Conservation (phyloP, 129 eudicot species). For the Silybum marianum region DNA sequence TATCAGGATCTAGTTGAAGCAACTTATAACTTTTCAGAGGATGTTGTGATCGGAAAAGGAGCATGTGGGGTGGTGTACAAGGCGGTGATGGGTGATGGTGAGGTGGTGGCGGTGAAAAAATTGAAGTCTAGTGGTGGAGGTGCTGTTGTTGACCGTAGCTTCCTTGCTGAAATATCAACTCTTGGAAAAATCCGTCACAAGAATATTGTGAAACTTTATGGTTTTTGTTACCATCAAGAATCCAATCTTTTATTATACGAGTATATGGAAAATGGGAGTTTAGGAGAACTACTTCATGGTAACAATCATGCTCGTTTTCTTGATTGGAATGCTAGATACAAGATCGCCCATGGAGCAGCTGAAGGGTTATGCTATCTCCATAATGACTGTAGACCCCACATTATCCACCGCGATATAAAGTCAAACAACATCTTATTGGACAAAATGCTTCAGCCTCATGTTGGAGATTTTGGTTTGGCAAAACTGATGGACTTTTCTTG, state of each 20-base stretch:
- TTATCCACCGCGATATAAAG: conserved; percentile 88
- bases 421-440: conserved; percentile 87
- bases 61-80: conserved; percentile 92
- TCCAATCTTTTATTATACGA: conserved; percentile 76
- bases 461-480: conserved; percentile 97
- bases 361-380: conserved; percentile 92
- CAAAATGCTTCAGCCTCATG: conserved; percentile 72
- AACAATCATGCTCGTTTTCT: conserved; percentile 43
- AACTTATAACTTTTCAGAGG: conserved; percentile 72
- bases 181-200: conserved; percentile 89
- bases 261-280: conserved; percentile 89
- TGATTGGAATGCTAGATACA: conserved; percentile 71
- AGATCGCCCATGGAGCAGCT: conserved; percentile 86
- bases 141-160: conserved; percentile 62
- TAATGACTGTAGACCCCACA: conserved; percentile 82
- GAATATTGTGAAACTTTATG: conserved; percentile 80
- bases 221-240: conserved; percentile 83
- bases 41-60: conserved; percentile 77
- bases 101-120: conserved; percentile 78
- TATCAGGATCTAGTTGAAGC: conserved; percentile 85
- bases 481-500: conserved; percentile 73
- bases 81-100: conserved; percentile 73
- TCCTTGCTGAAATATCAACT: conserved; percentile 83
- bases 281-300: conserved; percentile 82
- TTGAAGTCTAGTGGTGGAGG: conserved; percentile 68